Evolutionary conservation across 768 basidiomycete species (phyloP).

Genomic region (Phylloporus sp.): DNA sequence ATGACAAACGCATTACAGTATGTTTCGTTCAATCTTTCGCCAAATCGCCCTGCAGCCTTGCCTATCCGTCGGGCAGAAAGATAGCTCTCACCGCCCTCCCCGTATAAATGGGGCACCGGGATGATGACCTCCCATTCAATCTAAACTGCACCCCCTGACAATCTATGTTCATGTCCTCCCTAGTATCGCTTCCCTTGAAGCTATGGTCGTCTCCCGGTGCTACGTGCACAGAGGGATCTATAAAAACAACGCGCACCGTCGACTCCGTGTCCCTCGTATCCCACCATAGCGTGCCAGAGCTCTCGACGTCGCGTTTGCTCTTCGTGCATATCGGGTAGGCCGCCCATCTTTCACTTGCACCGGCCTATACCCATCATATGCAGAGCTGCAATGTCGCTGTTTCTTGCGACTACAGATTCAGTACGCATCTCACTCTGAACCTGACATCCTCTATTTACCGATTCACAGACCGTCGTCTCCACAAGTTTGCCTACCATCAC

Average conservation of each 20-base stretch:
- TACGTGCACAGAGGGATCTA: slow-evolving; percentile 19
- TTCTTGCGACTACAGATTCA: slow-evolving; percentile 83
- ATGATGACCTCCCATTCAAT: slow-evolving; percentile 5
- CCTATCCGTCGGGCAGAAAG: slow-evolving; percentile 17
- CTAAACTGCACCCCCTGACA: slow-evolving; percentile 1
- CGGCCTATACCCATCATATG: slow-evolving; percentile 12
- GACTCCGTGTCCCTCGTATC: slow-evolving; percentile 26
- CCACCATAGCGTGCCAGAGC: slow-evolving; percentile 15
- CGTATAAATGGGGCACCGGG: slow-evolving; percentile 25
- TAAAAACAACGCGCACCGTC: slow-evolving; percentile 10
- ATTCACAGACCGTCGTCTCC: slow-evolving; percentile 61
- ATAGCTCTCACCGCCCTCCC: slow-evolving; percentile 14
- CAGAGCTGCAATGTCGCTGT: slow-evolving; percentile 75
- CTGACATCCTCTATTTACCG: slow-evolving; percentile 5
- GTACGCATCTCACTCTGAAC: slow-evolving; percentile 38
- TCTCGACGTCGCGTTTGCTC: slow-evolving; percentile 56
- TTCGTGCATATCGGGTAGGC: slow-evolving; percentile 65
- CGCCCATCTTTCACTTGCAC: neutral
- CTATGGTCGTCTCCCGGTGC: slow-evolving; percentile 6
- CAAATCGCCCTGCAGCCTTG: slow-evolving; percentile 20
- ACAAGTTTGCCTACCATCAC: slow-evolving; percentile 80
- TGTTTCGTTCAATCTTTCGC: slow-evolving; percentile 24
- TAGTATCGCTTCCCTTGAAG: slow-evolving; percentile 7
- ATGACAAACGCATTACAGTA: slow-evolving; percentile 25
- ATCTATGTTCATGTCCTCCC: slow-evolving; percentile 16